phyloP scores from a whole-genome alignment of 257 asterid species.

The Cruciata laevipes region DNA sequence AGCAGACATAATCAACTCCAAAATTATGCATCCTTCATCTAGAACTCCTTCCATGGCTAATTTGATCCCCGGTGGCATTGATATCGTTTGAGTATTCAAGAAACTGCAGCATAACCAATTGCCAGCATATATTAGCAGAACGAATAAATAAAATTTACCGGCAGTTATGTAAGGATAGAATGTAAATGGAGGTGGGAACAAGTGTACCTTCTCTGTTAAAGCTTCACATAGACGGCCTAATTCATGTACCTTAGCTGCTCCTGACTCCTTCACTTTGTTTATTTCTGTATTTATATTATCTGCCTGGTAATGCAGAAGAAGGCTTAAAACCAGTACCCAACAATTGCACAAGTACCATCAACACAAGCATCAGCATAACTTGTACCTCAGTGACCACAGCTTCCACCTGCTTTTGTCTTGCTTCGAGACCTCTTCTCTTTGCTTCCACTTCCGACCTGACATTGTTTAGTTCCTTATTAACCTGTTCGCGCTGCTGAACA shows the following conservation, averaged over 20 bases:
- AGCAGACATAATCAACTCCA: background rate
- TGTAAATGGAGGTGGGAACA: background rate
- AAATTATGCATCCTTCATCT: background rate
- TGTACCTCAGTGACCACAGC: conserved; percentile 57
- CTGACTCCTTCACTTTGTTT: conserved; percentile 44
- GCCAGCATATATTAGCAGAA: background rate
- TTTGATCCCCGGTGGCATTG: conserved; percentile 30
- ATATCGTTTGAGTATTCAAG: conserved; percentile 39
- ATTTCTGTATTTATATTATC: conserved; percentile 38
- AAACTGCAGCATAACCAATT: conserved; percentile 40
- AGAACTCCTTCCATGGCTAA: conserved; percentile 11
- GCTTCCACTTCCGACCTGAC: conserved; percentile 59
- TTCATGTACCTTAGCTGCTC: conserved; percentile 48
- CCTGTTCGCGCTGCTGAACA: conserved; percentile 36
- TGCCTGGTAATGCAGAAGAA: conserved; percentile 33
- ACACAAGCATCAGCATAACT: background rate
- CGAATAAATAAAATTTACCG: background rate
- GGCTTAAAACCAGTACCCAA: conserved; percentile 6
- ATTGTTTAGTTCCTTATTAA: conserved; percentile 45
- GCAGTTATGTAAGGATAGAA: background rate
- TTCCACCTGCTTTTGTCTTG: conserved; percentile 58
- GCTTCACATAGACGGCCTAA: conserved; percentile 48
- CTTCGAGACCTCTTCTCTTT: conserved; percentile 40
- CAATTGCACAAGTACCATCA: background rate
- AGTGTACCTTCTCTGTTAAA: conserved; percentile 49